Conservation (phyloP, 2,329 filamentous ascomycete genomes). For the Chaetomium globosum region DNA sequence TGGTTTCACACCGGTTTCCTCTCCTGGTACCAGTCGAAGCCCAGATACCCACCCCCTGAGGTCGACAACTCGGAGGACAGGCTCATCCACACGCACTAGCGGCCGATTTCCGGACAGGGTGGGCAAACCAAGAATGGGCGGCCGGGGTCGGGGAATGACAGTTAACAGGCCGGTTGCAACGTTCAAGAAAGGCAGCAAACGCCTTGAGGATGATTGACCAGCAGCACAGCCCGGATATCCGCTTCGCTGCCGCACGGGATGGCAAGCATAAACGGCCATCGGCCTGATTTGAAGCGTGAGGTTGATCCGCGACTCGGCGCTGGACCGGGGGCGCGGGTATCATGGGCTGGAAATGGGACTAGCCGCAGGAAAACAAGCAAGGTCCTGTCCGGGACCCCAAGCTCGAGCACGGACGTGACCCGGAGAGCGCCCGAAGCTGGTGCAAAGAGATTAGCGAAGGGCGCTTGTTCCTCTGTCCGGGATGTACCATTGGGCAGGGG, state of each 20-base stretch:
- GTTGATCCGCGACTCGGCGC: slow-evolving; percentile 33
- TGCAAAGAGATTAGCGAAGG: slow-evolving; percentile 36
- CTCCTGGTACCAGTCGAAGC: slow-evolving; percentile 11
- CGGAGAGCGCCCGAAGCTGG: slow-evolving; percentile 28
- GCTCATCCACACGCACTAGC: slow-evolving; percentile 1
- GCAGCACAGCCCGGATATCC: slow-evolving; percentile 7
- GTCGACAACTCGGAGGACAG: not conserved
- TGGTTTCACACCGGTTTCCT: slow-evolving; percentile 18
- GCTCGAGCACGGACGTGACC: slow-evolving; percentile 27
- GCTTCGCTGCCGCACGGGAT: slow-evolving; percentile 16
- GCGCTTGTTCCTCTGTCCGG: slow-evolving; percentile 26
- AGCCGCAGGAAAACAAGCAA: slow-evolving; percentile 17
- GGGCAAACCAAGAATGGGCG: not conserved
- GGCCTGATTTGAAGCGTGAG: slow-evolving; percentile 21
- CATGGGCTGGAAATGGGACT: slow-evolving; percentile 18
- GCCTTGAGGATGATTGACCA: not conserved
- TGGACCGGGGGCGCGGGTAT: slow-evolving; percentile 19
- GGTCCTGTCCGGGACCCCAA: slow-evolving; percentile 28
- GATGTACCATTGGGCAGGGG: slow-evolving; percentile 14
- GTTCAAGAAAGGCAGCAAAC: not conserved
- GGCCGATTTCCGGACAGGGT: too few relatives aligned
- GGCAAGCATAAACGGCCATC: slow-evolving; percentile 28
- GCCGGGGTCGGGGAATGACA: not conserved
- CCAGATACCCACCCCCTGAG: not conserved
- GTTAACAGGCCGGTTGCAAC: not conserved